Evolutionary conservation across 352 stramenopile species (phyloP), one percentile per base, ranked within the genome.

Genomic region (Lagenidium giganteum): DNA sequence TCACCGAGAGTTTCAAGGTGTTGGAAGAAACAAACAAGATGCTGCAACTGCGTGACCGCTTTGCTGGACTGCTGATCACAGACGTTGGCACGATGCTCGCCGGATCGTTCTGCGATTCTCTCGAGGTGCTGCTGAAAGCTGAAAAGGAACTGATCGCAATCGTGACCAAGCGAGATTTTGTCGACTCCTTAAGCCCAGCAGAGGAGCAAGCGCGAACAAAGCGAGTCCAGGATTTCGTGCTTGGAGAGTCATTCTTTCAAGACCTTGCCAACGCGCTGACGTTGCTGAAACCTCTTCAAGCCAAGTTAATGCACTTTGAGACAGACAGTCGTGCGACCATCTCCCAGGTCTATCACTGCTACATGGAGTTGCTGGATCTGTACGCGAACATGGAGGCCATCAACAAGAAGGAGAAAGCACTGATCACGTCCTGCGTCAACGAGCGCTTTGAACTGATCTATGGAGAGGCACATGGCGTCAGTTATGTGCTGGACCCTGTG

Each of bases 401-500:
- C 25, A 83, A 58, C 42, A 83, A 83, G 62, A 87, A 87, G 41
- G 69, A 87, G 49, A 87, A 84, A 48, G 71, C 75, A 14, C 52
- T 87, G 12, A 74, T 87, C 36, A 60, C 62, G 26, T 82, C 75
- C 21, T 84, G 67, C 34, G 56, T 87, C 16, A 69, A 64, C 16
- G 75, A 87, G 30, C 67, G 75, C 1, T 68, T 87, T n/a, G 60
- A 75, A 31, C 64, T 62, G 14, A 78, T 85, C 45, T 87, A 87
- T 24, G 61, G 71, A 4, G 60, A 80, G 16, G 64, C 60, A 4
- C 75, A 85, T 24, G 75, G 75, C 16, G 61, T 87, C 24, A 71
- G 71, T 6, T 82, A 76, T 46, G 46, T 78, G 31, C 42, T 87
- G 17, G 75, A 87, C 23, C 75, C 75, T 2, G 52, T 81, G 9